Base-by-base conservation (phyloP, 768 basidiomycete species). In the Ramaria sp. region DNA sequence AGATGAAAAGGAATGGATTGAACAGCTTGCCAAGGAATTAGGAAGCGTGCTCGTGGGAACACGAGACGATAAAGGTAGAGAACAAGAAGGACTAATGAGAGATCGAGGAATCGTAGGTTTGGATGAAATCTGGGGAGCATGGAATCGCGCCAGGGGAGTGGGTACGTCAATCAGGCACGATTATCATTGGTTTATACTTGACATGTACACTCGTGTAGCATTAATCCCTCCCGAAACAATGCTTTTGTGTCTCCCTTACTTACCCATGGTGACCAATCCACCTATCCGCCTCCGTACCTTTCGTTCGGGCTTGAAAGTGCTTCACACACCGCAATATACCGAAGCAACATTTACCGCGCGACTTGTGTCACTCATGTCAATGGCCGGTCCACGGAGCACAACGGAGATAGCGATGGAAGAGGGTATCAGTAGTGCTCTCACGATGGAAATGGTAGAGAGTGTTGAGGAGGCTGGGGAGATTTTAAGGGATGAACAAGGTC, bases 61-160 rank as follows among this genome's bases (percentile, higher is more conserved):
- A 50, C 56, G 48, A 52, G 61, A 56, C 52, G 59, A 22, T 59
- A 54, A 55, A 50, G 42, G 52, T 25, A 41, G 27, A 12, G 20
- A 45, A 18, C 57, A 62, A 3, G 69, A 69, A 0, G 85, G 88
- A 1, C 74, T 94, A 62, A 89, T 94, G 88, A 74, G 75, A 54
- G 73, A 76, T 2, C 78, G 89, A 27, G 91, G 89, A 1, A 78
- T 95, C 32, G 77, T 96, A 37, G 88, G 85, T 0, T 68, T 96
- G 25, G 93, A 97, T 63, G 93, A 95, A 67, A 87, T 87, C 0
- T 97, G 93, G 93, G 89, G 89, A 25, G 82, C 86, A 1, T 96
- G 93, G 93, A 95, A 94, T 64, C 82, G 93, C 56, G 92, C 90
- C 5, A 71, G 93, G 60, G 93, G 93, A 48, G 85, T 95, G 52